These are phyloP conservation scores for Fraxinus albicans DNA, from an alignment of 305 asterid genomes.

Conservation along the genomic window DNA sequence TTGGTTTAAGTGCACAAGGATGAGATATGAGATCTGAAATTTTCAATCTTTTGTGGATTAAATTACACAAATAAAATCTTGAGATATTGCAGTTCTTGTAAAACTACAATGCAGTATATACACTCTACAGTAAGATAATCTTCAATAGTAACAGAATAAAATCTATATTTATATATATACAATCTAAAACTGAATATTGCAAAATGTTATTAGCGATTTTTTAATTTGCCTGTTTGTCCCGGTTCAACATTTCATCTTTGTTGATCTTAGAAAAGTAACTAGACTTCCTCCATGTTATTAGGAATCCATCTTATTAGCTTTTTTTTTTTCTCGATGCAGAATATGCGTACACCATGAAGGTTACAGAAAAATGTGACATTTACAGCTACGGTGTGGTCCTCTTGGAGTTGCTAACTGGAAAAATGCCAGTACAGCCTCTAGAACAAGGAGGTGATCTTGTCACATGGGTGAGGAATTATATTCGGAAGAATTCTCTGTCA, in stretches of 20 bases:
- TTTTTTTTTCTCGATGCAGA: constrained; percentile 44
- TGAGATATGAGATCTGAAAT: background rate
- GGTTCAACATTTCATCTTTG: background rate
- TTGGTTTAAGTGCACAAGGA: background rate
- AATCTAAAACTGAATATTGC: background rate
- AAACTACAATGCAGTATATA: background rate
- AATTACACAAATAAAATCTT: background rate
- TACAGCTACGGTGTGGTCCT: constrained; percentile 95
- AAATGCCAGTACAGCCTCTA: constrained; percentile 81
- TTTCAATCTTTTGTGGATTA: background rate
- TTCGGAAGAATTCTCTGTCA: constrained; percentile 56
- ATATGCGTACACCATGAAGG: constrained; percentile 96
- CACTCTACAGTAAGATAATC: background rate
- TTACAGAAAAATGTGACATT: constrained; percentile 88
- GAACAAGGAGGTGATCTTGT: constrained; percentile 93
- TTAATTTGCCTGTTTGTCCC: background rate
- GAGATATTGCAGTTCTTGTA: background rate
- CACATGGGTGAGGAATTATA: constrained; percentile 55
- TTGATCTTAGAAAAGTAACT: background rate
- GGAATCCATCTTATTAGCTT: background rate
- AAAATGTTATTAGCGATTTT: background rate
- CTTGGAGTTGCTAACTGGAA: constrained; percentile 78
- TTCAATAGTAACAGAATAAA: background rate
- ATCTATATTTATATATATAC: background rate
- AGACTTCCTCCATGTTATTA: background rate